Conservation (phyloP, 1,284 basidiomycete genomes). For the Ustilago xerochloae region DNA sequence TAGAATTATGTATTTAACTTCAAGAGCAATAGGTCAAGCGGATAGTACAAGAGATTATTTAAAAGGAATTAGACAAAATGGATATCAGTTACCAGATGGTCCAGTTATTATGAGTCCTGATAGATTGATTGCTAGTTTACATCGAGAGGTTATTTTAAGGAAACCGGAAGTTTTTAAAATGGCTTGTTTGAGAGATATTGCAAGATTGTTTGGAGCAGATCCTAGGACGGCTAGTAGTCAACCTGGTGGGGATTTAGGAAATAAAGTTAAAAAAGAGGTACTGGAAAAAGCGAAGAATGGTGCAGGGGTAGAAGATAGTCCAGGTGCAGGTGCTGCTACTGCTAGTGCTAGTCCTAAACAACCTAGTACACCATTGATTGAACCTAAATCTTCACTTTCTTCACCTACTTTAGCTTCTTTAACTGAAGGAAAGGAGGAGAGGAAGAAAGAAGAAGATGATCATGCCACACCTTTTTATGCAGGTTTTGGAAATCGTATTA, state of each 20-base stretch:
- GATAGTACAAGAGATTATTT: slow-evolving; percentile 96
- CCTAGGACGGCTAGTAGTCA: slow-evolving; percentile 25
- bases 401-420: slow-evolving; percentile 11
- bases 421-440: neutral
- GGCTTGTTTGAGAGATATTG: slow-evolving; percentile 97
- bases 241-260: slow-evolving; percentile 22
- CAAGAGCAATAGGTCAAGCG: slow-evolving; percentile 96
- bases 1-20: slow-evolving; percentile 98
- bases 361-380: neutral
- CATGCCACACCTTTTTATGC: slow-evolving; percentile 83
- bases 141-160: slow-evolving; percentile 76
- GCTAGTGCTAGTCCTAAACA: neutral
- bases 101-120: slow-evolving; percentile 99
- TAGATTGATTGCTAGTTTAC: slow-evolving; percentile 90
- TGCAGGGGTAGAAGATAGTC: slow-evolving; percentile 10
- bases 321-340: slow-evolving; percentile 31
- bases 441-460: slow-evolving; percentile 56
- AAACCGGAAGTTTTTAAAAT: slow-evolving; percentile 99
- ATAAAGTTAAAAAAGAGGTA: slow-evolving; percentile 3
- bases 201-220: slow-evolving; percentile 82
- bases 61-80: slow-evolving; percentile 92
- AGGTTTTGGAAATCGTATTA: slow-evolving; percentile 98
- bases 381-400: slow-evolving; percentile 11
- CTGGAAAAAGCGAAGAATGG: slow-evolving; percentile 13
- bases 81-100: slow-evolving; percentile 94